A percentile compares a stretch with the other conserved stretches of the same genome.
These are phyloP conservation scores for Pseudonectria foliicola DNA, from an alignment of 2,329 filamentous ascomycete genomes.

Conservation along the genomic window DNA sequence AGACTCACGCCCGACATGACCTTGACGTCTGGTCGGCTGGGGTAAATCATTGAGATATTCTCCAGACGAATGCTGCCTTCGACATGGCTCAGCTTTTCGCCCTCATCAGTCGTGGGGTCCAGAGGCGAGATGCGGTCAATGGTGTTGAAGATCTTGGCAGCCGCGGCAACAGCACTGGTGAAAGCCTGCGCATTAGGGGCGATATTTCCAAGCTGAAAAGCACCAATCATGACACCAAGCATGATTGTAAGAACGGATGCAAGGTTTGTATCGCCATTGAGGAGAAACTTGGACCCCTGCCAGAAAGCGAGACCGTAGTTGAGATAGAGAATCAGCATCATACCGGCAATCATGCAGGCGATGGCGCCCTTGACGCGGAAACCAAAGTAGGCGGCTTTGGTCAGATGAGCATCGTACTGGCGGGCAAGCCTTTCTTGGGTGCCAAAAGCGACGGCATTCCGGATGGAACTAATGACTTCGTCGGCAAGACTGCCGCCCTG, in stretches of 20 bases:
- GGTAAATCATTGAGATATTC: conserved; percentile 87
- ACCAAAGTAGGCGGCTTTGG: conserved; percentile 66
- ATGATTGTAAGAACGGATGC: conserved; percentile 75
- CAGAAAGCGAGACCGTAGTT: conserved; percentile 87
- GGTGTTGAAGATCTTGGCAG: conserved; percentile 85
- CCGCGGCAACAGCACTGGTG: conserved; percentile 73
- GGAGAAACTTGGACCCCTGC: conserved; percentile 72
- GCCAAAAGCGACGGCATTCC: conserved; percentile 87
- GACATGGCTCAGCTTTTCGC: conserved; percentile 65
- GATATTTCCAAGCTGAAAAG: conserved; percentile 83
- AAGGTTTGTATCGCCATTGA: conserved; percentile 57
- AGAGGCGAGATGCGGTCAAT: conserved; percentile 85
- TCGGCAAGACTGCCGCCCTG: conserved; percentile 82
- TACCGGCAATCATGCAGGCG: conserved; percentile 70
- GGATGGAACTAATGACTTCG: conserved; percentile 88
- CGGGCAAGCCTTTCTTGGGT: conserved; percentile 86
- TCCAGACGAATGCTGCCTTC: conserved; percentile 74
- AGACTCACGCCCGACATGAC: conserved; percentile 83
- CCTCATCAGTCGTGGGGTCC: conserved; percentile 63
- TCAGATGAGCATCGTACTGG: conserved; percentile 73
- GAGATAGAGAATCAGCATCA: conserved; percentile 79
- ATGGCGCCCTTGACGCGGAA: conserved; percentile 66
- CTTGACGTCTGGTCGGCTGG: conserved; percentile 80
- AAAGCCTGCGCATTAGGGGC: conserved; percentile 84
- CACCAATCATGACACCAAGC: conserved; percentile 86